phyloP scores from a whole-genome alignment of 495 filamentous ascomycete genomes.

The Lasiosphaeria miniovina region DNA sequence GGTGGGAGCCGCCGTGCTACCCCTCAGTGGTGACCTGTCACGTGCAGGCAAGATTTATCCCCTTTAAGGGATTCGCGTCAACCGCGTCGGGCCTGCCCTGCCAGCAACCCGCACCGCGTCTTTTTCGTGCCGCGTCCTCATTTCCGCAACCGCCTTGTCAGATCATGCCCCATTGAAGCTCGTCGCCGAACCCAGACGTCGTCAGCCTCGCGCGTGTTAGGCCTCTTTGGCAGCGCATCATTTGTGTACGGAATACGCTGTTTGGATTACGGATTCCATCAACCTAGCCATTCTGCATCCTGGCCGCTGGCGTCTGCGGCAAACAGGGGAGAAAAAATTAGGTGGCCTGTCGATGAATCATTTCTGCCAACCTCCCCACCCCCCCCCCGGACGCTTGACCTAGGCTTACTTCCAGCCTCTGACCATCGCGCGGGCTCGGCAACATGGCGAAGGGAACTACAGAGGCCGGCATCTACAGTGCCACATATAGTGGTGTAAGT shows the following conservation, averaged over 20 bases:
- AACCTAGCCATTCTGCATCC: background rate
- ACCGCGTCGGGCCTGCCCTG: constrained; percentile 24
- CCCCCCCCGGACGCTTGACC: background rate
- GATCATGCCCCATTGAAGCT: constrained; percentile 1
- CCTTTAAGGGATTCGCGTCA: constrained; percentile 30
- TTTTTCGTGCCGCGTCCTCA: constrained; percentile 28
- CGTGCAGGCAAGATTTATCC: constrained; percentile 11
- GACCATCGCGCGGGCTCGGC: constrained; percentile 1
- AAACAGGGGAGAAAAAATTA: background rate
- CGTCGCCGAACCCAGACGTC: background rate
- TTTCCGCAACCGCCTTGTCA: constrained; percentile 8
- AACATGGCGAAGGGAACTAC: constrained; percentile 40
- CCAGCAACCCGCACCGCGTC: constrained; percentile 23
- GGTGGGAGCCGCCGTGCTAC: too few species aligned
- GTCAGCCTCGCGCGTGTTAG: background rate
- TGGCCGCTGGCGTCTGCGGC: background rate
- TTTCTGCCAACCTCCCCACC: background rate
- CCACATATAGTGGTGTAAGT: constrained; percentile 91
- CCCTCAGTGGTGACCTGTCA: constrained; percentile 2
- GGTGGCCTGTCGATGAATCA: background rate
- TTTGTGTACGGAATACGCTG: background rate
- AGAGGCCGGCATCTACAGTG: constrained; percentile 66
- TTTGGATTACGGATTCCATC: background rate
- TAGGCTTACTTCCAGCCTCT: background rate
- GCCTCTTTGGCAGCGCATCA: background rate